Evolutionary conservation across 176 grass and related monocot species (phyloP), one percentile per base, ranked within the genome.

Genomic region (Aegilops umbellulata): DNA sequence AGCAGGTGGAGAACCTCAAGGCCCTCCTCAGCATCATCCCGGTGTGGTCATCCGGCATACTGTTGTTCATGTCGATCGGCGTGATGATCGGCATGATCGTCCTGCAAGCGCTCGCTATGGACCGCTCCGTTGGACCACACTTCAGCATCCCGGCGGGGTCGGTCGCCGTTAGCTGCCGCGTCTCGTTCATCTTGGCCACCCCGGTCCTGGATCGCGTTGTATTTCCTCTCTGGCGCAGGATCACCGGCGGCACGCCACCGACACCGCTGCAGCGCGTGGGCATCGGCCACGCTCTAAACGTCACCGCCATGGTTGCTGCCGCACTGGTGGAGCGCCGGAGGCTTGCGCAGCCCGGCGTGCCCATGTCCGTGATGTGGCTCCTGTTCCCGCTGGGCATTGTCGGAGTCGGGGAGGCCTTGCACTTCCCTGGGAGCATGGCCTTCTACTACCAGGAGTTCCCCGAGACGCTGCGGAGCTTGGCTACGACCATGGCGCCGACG

Each of bases 391-490:
- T 93, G 47, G 84, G 29, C 2, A 10, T 87, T 12, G 19, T 14
- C 1, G 91, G 91, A 17, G 87, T 69, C 9, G 63, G 29, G 62
- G 75, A 86, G 62, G 74, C 84, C 15, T 46, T 86, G 30, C 84
- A 79, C 51, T 90, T 93, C 49, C 81, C 91, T 0, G 80, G 87
- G 10, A 76, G 87, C 32, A 81, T 93, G 10, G 87, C 46, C 2
- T 65, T 93, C 17, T 93, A 87, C 80, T 93, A 85, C 77, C 80
- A 82, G 20, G 91, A 85, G 63, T 93, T 93, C 51, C 91, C 91
- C 0, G 55, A 42, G 67, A 44, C 87, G 71, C 47, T 89, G 22
- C 49, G 77, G 74, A 92, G 67, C 87, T 69, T 80, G 15, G 62
- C 91, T 9, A 87, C 91, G 24, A 87, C 80, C 5, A 89, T 84